Evolutionary conservation across 768 basidiomycete genomes (phyloP).

Genomic region (Paxillus ammoniavirescens): DNA sequence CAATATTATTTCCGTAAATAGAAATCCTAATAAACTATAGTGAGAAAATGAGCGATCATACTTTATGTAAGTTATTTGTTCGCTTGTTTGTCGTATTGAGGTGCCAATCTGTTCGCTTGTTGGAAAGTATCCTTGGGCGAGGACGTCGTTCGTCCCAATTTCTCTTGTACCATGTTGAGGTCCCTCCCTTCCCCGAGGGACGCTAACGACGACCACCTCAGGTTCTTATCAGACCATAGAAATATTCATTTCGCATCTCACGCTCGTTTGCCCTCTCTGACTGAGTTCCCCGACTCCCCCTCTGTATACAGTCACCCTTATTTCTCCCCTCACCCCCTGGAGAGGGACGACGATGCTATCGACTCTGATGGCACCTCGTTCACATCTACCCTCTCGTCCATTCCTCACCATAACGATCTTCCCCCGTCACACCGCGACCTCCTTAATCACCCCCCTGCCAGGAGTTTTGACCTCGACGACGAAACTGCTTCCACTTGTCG

Average conservation of each 20-base stretch:
- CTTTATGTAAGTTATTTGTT: constrained; percentile 26
- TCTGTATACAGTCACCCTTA: constrained; percentile 65
- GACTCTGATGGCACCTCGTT: constrained; percentile 28
- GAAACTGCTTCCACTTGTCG: constrained; percentile 34
- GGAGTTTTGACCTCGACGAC: constrained; percentile 59
- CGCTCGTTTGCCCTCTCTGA: constrained; percentile 52
- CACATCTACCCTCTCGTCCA: constrained; percentile 17
- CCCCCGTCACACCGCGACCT: constrained; percentile 35
- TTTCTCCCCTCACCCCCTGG: constrained; percentile 49
- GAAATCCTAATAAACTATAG: no score
- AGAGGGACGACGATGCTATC: constrained; percentile 25
- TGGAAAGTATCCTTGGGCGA: not conserved
- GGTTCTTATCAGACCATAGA: constrained; percentile 53
- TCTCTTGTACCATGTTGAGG: constrained; percentile 39
- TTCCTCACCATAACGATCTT: constrained; percentile 19
- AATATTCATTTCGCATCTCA: constrained; percentile 37
- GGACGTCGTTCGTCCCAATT: constrained; percentile 2
- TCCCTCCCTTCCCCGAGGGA: constrained; percentile 37
- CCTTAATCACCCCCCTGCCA: constrained; percentile 46
- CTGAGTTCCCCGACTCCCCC: constrained; percentile 64
- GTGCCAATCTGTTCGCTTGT: not conserved
- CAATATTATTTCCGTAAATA: no score
- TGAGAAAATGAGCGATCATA: constrained; percentile 12
- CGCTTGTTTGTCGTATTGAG: not conserved
- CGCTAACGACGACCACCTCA: constrained; percentile 46